Evolutionary conservation across 176 grass and related monocot species (phyloP).

Genomic region (Aegilops bicornis): DNA sequence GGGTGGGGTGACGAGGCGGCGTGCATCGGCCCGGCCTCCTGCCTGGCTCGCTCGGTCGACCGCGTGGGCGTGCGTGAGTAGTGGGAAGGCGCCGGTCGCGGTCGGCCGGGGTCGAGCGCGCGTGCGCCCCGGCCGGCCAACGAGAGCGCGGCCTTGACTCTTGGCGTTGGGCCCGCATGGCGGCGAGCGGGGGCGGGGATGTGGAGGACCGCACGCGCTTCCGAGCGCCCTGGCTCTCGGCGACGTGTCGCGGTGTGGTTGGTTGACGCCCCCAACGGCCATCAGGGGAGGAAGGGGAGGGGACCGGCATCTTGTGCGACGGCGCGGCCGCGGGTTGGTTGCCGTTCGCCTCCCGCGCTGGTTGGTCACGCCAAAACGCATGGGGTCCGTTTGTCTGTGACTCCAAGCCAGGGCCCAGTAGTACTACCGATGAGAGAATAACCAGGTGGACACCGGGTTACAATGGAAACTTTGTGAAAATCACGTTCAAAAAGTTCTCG

Average conservation of each 20-base stretch:
- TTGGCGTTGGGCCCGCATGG: not conserved
- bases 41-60: not conserved
- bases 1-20: constrained; percentile 13
- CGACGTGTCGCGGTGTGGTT: constrained; percentile 18
- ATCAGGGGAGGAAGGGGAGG: not conserved
- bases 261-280: constrained; percentile 9
- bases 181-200: not conserved
- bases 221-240: not conserved
- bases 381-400: too few relatives aligned
- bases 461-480: too few relatives aligned
- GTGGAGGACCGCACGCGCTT: constrained; percentile 6
- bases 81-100: not conserved
- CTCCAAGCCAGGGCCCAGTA: too few relatives aligned
- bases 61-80: not conserved
- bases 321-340: too few relatives aligned
- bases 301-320: constrained; percentile 4
- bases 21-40: not conserved
- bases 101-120: not conserved
- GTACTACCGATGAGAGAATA: too few relatives aligned
- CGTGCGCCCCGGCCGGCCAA: not conserved
- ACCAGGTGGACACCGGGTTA: too few relatives aligned
- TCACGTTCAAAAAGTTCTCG: too few relatives aligned
- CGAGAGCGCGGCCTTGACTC: not conserved
- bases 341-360: too few relatives aligned
- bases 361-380: too few relatives aligned